Conservation (phyloP, 2,329 filamentous ascomycete species). For the Aspergillus costaricaensis region DNA sequence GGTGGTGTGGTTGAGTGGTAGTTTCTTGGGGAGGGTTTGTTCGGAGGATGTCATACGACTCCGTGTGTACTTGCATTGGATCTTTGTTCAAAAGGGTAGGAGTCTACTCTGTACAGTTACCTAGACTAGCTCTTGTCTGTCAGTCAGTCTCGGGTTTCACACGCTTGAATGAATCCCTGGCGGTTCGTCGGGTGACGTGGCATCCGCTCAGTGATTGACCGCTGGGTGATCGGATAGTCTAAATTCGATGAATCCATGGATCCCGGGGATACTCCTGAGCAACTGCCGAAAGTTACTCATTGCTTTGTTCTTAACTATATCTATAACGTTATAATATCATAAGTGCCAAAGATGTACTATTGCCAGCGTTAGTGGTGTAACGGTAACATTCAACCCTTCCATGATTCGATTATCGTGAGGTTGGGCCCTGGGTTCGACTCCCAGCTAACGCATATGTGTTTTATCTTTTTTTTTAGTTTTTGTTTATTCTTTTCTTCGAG, state of each 20-base stretch:
- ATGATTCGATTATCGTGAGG: not conserved
- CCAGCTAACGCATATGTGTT: not conserved
- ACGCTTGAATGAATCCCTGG: not conserved
- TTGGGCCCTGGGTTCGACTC: not conserved
- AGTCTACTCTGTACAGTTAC: not conserved
- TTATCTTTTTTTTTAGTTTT: not conserved
- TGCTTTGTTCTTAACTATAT: not conserved
- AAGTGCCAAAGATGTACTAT: not conserved
- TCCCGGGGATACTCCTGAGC: not conserved
- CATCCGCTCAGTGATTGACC: not conserved
- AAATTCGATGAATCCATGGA: not conserved
- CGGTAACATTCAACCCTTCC: not conserved
- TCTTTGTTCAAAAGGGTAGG: not conserved
- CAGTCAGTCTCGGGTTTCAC: not conserved
- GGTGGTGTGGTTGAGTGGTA: no score
- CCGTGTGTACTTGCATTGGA: not conserved
- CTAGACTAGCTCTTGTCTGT: not conserved
- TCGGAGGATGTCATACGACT: not conserved
- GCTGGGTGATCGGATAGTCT: not conserved
- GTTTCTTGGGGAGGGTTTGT: no score
- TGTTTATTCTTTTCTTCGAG: no score
- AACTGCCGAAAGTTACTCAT: not conserved
- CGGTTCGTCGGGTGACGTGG: not conserved
- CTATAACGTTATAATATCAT: no score
- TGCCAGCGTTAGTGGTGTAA: not conserved